Evolutionary conservation across 2,329 filamentous ascomycete species (phyloP).

Genomic region (Lizonia empirigonia): DNA sequence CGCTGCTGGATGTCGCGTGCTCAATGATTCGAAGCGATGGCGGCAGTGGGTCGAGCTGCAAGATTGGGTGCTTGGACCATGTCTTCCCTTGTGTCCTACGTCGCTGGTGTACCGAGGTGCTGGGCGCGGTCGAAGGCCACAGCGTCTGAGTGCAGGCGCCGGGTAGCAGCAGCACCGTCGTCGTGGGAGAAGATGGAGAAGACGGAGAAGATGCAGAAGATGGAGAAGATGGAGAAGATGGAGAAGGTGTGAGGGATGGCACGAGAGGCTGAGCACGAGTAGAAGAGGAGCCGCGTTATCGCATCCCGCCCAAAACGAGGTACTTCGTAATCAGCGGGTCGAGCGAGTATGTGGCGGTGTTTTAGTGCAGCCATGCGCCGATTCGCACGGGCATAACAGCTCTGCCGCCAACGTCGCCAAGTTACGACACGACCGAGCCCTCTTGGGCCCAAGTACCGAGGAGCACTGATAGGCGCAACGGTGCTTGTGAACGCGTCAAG

Average conservation of each 20-base stretch:
- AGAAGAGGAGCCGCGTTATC: conserved; percentile 20
- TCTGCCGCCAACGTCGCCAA: conserved; percentile 18
- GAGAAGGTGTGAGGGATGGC: conserved; percentile 6
- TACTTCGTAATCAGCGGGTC: conserved; percentile 19
- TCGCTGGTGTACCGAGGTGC: conserved; percentile 37
- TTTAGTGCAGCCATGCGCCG: conserved; percentile 11
- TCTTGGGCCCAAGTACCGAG: conserved; percentile 14
- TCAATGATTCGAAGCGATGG: conserved; percentile 32
- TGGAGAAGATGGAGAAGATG: conserved; percentile 3
- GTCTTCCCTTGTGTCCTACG: conserved; percentile 33
- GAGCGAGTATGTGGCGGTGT: conserved; percentile 16
- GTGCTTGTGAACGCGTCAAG: conserved; percentile 7
- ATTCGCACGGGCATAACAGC: conserved; percentile 3
- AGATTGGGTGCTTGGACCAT: conserved; percentile 44
- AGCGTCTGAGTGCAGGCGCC: conserved; percentile 2
- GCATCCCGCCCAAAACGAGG: conserved; percentile 10
- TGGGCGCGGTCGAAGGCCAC: conserved; percentile 9
- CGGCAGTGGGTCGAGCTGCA: conserved; percentile 22
- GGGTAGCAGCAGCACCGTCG: conserved; percentile 9
- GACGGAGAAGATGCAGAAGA: conserved; percentile 4
- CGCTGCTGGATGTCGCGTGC: conserved; percentile 43
- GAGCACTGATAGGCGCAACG: conserved; percentile 13
- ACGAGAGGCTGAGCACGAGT: conserved; percentile 4
- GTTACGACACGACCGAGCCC: conserved; percentile 7
- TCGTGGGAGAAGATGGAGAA: conserved; percentile 3